These are phyloP conservation scores for Euphorbia peplus DNA, from an alignment of 345 rosid species.

Conservation along the genomic window DNA sequence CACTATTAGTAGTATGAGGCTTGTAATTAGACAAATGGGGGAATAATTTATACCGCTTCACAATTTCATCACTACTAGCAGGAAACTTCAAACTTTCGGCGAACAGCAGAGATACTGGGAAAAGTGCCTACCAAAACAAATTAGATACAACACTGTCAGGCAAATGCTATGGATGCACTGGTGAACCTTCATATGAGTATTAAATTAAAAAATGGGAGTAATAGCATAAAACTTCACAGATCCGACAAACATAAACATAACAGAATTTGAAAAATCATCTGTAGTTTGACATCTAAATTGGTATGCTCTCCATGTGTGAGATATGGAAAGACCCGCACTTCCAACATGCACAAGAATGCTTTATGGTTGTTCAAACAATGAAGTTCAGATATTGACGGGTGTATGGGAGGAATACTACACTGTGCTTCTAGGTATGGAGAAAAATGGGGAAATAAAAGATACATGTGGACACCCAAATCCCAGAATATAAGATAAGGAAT, in stretches of 20 bases:
- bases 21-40: constrained; percentile 55
- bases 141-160: not conserved
- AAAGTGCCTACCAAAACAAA: constrained; percentile 52
- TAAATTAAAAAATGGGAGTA: not conserved
- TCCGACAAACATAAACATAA: not conserved
- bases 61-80: constrained; percentile 52
- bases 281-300: not conserved
- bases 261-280: not conserved
- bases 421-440: not conserved
- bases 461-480: not conserved
- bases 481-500: not conserved
- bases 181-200: not conserved
- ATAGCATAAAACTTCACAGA: not conserved
- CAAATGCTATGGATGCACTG: not conserved
- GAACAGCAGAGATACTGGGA: constrained; percentile 64
- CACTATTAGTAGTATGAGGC: constrained; percentile 30
- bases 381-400: not conserved
- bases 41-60: constrained; percentile 44
- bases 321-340: not conserved
- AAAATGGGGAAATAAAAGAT: not conserved
- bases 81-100: constrained; percentile 74
- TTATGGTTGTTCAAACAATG: not conserved
- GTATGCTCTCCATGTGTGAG: not conserved
- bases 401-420: not conserved
- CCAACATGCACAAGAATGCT: no score